These are phyloP conservation scores for Macrolepiota dolichaula DNA, from an alignment of 768 basidiomycete species.

Conservation along the genomic window DNA sequence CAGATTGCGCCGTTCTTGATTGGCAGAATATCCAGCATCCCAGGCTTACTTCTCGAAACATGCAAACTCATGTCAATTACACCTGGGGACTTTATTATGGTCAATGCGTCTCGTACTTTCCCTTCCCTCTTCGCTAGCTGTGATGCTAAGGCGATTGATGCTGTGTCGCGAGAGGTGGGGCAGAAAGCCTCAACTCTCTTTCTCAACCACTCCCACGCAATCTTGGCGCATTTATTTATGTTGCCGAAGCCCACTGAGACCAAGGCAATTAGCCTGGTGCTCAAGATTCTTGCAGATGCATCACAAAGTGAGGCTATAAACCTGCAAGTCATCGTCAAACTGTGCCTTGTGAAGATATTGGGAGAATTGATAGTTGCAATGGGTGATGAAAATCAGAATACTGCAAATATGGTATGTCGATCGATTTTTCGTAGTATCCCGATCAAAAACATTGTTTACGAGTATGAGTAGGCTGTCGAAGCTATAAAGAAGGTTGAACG, in stretches of 20 bases:
- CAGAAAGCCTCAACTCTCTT: conserved; percentile 46
- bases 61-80: conserved; percentile 66
- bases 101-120: conserved; percentile 61
- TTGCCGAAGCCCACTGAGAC: conserved; percentile 52
- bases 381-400: conserved; percentile 59
- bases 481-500: conserved; percentile 42
- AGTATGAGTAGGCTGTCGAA: conserved; percentile 24
- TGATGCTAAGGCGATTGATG: conserved; percentile 55
- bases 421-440: conserved; percentile 1
- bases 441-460: background rate
- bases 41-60: conserved; percentile 54
- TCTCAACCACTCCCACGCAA: conserved; percentile 47
- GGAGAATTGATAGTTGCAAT: conserved; percentile 74
- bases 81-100: conserved; percentile 57
- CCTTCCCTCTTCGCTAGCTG: conserved; percentile 66
- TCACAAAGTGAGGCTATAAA: conserved; percentile 35
- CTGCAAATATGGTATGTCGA: conserved; percentile 40
- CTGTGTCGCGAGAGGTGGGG: conserved; percentile 53
- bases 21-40: conserved; percentile 53
- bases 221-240: conserved; percentile 67
- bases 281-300: conserved; percentile 51
- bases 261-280: conserved; percentile 58
- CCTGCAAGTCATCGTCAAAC: conserved; percentile 55
- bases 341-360: conserved; percentile 66
- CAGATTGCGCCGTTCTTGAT: conserved; percentile 66